These are phyloP conservation scores for Lasiodiplodia theobromae DNA, from an alignment of 2,329 filamentous ascomycete species.

Conservation along the genomic window DNA sequence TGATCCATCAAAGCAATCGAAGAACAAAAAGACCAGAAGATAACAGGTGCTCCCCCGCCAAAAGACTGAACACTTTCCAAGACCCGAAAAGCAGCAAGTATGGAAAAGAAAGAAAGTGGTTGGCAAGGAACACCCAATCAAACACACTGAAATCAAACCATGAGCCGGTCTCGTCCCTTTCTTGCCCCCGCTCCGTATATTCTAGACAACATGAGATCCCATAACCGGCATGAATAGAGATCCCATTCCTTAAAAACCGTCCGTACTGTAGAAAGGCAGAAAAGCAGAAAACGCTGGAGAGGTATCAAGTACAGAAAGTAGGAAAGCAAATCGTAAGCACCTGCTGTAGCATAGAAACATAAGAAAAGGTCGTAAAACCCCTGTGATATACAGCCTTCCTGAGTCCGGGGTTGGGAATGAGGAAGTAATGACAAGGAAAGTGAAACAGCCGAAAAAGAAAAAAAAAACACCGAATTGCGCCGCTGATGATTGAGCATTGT, in stretches of 20 bases:
- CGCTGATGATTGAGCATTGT: conserved; percentile 16
- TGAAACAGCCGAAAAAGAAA: neutral
- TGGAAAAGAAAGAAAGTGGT: conserved; percentile 17
- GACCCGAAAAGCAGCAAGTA: conserved; percentile 10
- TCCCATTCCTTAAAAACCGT: conserved; percentile 16
- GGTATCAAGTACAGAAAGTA: conserved; percentile 29
- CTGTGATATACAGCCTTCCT: conserved; percentile 9
- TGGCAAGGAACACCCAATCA: conserved; percentile 10
- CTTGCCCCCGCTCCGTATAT: conserved; percentile 1
- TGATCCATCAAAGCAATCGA: neutral
- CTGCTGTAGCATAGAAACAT: conserved; percentile 23
- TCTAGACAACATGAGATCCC: conserved; percentile 23
- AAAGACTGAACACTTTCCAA: conserved; percentile 24
- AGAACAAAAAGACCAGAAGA: neutral
- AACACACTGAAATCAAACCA: conserved; percentile 17
- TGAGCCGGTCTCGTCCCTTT: conserved; percentile 7
- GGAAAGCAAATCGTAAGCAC: conserved; percentile 23
- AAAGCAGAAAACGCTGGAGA: conserved; percentile 27
- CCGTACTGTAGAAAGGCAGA: conserved; percentile 14
- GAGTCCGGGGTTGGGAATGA: neutral
- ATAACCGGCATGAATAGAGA: conserved; percentile 26
- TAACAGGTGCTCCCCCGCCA: conserved; percentile 6
- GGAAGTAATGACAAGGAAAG: neutral
- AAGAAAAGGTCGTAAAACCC: conserved; percentile 25
- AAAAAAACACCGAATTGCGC: conserved; percentile 13